Evolutionary conservation across 768 basidiomycete genomes (phyloP).

Genomic region (Trametopsis cervina): DNA sequence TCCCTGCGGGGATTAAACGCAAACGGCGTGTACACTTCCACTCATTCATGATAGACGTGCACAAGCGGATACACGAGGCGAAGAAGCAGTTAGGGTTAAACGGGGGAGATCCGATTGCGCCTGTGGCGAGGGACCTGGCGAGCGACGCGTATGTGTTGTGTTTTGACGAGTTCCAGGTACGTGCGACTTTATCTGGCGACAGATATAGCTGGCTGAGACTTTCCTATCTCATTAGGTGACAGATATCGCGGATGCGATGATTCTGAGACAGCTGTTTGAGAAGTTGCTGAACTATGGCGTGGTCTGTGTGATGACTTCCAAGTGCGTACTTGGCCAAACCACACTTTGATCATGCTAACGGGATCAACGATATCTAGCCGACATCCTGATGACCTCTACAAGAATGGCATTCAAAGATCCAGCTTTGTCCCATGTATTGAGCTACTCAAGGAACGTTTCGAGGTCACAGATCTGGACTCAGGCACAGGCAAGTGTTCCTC

Average conservation of each 20-base stretch:
- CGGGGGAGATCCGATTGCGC: conserved; percentile 77
- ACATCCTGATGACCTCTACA: conserved; percentile 95
- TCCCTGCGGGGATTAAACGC: conserved; percentile 55
- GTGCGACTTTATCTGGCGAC: conserved; percentile 18
- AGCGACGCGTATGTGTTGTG: conserved; percentile 81
- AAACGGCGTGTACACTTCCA: conserved; percentile 96
- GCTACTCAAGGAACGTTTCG: conserved; percentile 79
- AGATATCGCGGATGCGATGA: conserved; percentile 98
- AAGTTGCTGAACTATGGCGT: conserved; percentile 83
- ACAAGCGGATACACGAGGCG: conserved; percentile 82
- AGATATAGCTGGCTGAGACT: conserved; percentile 7
- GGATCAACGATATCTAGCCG: conserved; percentile 48
- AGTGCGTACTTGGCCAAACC: conserved; percentile 47
- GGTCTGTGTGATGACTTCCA: conserved; percentile 93
- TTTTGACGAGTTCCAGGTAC: conserved; percentile 97
- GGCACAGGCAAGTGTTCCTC: conserved; percentile 60
- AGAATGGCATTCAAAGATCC: conserved; percentile 94
- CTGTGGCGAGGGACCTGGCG: conserved; percentile 84
- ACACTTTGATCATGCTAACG: not conserved
- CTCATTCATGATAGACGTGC: conserved; percentile 98
- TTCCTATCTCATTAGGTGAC: conserved; percentile 53
- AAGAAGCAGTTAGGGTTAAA: conserved; percentile 63
- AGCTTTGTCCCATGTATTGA: conserved; percentile 96
- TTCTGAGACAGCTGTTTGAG: conserved; percentile 84
- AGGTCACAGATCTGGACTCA: conserved; percentile 91